phyloP scores from a whole-genome alignment of 305 asterid species.

The Rubia tinctorum region DNA sequence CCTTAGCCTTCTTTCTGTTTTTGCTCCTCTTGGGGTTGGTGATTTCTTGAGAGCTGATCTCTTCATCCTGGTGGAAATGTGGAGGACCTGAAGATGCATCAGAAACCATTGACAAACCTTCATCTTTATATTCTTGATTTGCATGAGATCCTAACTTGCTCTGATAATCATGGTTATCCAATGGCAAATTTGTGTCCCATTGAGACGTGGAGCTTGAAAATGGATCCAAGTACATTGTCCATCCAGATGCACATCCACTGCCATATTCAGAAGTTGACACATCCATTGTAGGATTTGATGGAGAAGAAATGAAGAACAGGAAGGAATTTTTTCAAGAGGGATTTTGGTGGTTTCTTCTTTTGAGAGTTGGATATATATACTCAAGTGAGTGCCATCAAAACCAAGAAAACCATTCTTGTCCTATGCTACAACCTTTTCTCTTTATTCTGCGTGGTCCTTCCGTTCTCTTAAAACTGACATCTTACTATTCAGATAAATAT shows the following conservation, averaged over 20 bases:
- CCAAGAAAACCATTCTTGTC: constrained; percentile 58
- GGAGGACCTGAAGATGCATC: constrained; percentile 95
- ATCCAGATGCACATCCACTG: constrained; percentile 89
- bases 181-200: constrained; percentile 21
- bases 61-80: constrained; percentile 29
- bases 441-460: constrained; percentile 8
- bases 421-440: constrained; percentile 42
- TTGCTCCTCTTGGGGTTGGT: constrained; percentile 32
- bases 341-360: constrained; percentile 15
- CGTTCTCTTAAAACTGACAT: neutral
- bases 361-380: constrained; percentile 33
- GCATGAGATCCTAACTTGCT: constrained; percentile 21
- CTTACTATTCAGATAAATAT: neutral
- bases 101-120: constrained; percentile 85
- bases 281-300: constrained; percentile 33
- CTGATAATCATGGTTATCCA: constrained; percentile 10
- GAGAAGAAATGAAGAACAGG: constrained; percentile 15
- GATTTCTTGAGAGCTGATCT: constrained; percentile 15
- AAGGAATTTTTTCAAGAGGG: neutral
- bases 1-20: constrained; percentile 36
- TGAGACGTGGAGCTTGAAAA: constrained; percentile 44
- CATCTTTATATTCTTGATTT: constrained; percentile 35
- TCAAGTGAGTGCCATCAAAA: constrained; percentile 27
- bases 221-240: constrained; percentile 86
- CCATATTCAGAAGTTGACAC: constrained; percentile 58